phyloP scores from a whole-genome alignment of 805 yeast species.

The Saturnispora hagleri region DNA sequence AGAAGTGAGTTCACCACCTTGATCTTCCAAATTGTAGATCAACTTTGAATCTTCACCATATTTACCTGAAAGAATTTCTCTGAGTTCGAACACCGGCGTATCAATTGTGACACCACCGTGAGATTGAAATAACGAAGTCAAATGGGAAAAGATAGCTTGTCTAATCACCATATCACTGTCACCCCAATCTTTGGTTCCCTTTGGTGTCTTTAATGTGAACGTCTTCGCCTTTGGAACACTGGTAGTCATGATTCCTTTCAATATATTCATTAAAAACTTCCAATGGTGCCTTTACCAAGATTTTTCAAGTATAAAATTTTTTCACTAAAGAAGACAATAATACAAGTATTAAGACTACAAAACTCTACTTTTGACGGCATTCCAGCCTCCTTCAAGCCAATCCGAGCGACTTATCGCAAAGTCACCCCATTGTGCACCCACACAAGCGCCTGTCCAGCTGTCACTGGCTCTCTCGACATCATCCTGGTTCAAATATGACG shows the following conservation, averaged over 20 bases:
- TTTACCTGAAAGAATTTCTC: slow-evolving; percentile 93
- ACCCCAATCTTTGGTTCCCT: slow-evolving; percentile 98
- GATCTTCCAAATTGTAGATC: slow-evolving; percentile 93
- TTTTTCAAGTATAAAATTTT: neutral
- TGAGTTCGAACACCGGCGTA: slow-evolving; percentile 94
- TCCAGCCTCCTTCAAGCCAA: slow-evolving; percentile 55
- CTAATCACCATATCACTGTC: slow-evolving; percentile 95
- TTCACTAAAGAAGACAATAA: neutral
- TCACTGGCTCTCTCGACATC: slow-evolving; percentile 47
- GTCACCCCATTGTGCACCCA: slow-evolving; percentile 49
- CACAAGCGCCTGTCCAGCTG: slow-evolving; percentile 68
- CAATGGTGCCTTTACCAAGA: neutral
- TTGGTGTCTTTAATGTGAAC: slow-evolving; percentile 85
- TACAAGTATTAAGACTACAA: neutral
- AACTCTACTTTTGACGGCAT: slow-evolving; percentile 11
- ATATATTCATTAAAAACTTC: slow-evolving; percentile 2
- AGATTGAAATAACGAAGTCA: slow-evolving; percentile 72
- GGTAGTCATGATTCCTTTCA: neutral
- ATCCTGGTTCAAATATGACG: slow-evolving; percentile 32
- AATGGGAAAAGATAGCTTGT: slow-evolving; percentile 70
- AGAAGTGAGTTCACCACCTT: slow-evolving; percentile 96
- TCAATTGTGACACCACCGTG: slow-evolving; percentile 99
- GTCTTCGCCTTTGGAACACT: slow-evolving; percentile 3
- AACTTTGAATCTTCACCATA: slow-evolving; percentile 98
- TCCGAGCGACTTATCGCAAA: slow-evolving; percentile 55